Evolutionary conservation across 2,329 filamentous ascomycete species (phyloP).

Genomic region (Fusarium pilosicola): DNA sequence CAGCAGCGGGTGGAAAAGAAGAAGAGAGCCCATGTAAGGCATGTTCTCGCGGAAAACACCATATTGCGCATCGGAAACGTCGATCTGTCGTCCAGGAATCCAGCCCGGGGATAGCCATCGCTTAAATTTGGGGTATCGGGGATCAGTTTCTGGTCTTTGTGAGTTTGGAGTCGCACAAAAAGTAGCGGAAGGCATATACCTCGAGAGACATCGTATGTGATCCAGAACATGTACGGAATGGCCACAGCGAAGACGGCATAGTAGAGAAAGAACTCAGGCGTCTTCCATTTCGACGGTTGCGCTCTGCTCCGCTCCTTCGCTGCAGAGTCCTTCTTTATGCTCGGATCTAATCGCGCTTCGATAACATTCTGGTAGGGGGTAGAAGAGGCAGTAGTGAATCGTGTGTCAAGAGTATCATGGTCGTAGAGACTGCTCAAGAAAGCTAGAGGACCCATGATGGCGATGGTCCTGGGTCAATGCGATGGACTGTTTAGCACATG

Average conservation of each 20-base stretch:
- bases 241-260: slow-evolving; percentile 71
- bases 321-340: slow-evolving; percentile 45
- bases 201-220: slow-evolving; percentile 85
- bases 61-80: slow-evolving; percentile 92
- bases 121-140: slow-evolving; percentile 80
- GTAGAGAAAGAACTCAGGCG: slow-evolving; percentile 87
- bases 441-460: slow-evolving; percentile 56
- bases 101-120: slow-evolving; percentile 81
- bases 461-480: slow-evolving; percentile 26
- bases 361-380: slow-evolving; percentile 71
- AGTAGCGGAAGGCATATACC: slow-evolving; percentile 59
- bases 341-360: slow-evolving; percentile 59
- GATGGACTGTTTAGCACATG: slow-evolving; percentile 38
- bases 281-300: slow-evolving; percentile 81
- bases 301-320: slow-evolving; percentile 55
- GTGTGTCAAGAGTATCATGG: slow-evolving; percentile 69
- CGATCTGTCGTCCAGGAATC: slow-evolving; percentile 92
- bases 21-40: slow-evolving; percentile 78
- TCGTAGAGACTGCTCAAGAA: slow-evolving; percentile 67
- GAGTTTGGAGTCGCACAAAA: not conserved
- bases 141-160: slow-evolving; percentile 73
- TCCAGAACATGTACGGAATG: slow-evolving; percentile 90
- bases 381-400: slow-evolving; percentile 75
- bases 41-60: slow-evolving; percentile 85
- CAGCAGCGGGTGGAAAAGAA: slow-evolving; percentile 82